Conservation (phyloP, 108 stramenopile genomes). For the Conticribra guillardii region DNA sequence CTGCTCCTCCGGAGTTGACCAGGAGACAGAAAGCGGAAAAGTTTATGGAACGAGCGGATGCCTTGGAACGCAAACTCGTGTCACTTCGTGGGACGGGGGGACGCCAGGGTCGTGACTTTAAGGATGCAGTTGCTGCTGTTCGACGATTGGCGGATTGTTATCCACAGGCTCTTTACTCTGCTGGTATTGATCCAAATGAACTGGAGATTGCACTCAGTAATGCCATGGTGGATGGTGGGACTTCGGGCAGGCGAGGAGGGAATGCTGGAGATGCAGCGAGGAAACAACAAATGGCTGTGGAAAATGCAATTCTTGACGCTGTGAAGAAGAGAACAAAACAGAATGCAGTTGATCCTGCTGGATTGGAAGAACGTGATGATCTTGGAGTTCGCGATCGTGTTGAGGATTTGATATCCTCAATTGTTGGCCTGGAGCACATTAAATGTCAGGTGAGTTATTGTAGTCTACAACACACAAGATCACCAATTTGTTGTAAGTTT, state of each 20-base stretch:
- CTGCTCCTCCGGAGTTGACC: slow-evolving; percentile 83
- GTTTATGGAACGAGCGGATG: slow-evolving; percentile 77
- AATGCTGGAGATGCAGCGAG: slow-evolving; percentile 55
- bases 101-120: slow-evolving; percentile 68
- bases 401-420: slow-evolving; percentile 80
- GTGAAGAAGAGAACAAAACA: slow-evolving; percentile 62
- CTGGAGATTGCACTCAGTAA: slow-evolving; percentile 78
- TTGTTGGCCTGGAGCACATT: slow-evolving; percentile 89
- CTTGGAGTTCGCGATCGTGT: slow-evolving; percentile 75
- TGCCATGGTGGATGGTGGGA: slow-evolving; percentile 47
- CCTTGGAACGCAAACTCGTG: slow-evolving; percentile 71
- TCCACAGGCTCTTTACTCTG: slow-evolving; percentile 85
- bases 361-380: slow-evolving; percentile 22
- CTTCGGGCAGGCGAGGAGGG: slow-evolving; percentile 42
- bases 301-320: slow-evolving; percentile 73
- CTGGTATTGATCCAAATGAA: slow-evolving; percentile 79
- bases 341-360: slow-evolving; percentile 15
- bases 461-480: background rate
- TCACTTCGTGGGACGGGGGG: slow-evolving; percentile 62
- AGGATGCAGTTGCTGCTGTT: slow-evolving; percentile 78
- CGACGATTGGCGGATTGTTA: slow-evolving; percentile 86
- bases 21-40: slow-evolving; percentile 83
- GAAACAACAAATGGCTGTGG: slow-evolving; percentile 55
- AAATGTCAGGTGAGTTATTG: slow-evolving; percentile 80
- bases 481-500: background rate